Evolutionary conservation across 306 rosid genomes (phyloP).

Genomic region (Pterocarpus macrocarpus): DNA sequence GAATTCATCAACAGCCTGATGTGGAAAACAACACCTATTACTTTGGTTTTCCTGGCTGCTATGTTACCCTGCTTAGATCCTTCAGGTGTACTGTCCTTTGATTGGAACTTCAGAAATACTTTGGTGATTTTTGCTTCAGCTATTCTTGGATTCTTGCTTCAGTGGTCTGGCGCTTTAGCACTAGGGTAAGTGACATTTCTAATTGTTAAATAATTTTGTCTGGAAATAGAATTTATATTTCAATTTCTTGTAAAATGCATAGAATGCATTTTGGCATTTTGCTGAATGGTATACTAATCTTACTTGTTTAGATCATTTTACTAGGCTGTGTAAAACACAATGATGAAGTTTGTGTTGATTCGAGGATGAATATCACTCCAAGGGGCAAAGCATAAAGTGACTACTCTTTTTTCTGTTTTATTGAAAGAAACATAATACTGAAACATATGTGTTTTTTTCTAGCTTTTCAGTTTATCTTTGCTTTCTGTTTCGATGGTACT

Average conservation of each 20-base stretch:
- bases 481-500: too few species aligned
- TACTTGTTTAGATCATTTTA: background rate
- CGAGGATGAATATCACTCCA: too few species aligned
- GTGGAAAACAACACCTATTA: constrained; percentile 93
- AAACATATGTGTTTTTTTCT: background rate
- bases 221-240: constrained; percentile 18
- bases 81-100: constrained; percentile 73
- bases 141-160: constrained; percentile 87
- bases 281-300: background rate
- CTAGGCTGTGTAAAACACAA: background rate
- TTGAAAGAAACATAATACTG: background rate
- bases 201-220: background rate
- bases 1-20: constrained; percentile 65
- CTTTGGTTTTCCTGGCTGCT: constrained; percentile 70
- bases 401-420: too few species aligned
- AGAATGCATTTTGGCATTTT: background rate
- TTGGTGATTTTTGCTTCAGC: constrained; percentile 75
- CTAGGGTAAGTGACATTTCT: constrained; percentile 67
- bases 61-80: constrained; percentile 86
- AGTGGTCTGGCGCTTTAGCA: constrained; percentile 94
- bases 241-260: constrained; percentile 17
- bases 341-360: background rate
- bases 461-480: too few species aligned
- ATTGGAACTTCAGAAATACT: constrained; percentile 74
- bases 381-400: too few species aligned